phyloP scores from a whole-genome alignment of 2,329 filamentous ascomycete genomes.

The Epichloe aotearoae region DNA sequence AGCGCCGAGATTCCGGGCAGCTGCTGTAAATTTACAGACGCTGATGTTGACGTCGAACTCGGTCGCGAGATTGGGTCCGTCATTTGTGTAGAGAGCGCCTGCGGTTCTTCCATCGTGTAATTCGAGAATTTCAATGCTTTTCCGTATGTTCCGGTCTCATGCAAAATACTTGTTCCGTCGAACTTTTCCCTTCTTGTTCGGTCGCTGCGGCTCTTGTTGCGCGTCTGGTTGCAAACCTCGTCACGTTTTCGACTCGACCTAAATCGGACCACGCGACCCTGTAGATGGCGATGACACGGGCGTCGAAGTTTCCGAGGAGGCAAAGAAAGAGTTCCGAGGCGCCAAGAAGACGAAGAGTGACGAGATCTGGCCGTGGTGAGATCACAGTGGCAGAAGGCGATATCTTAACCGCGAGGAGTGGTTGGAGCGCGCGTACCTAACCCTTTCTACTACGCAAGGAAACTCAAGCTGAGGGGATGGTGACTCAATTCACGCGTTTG shows the following conservation, averaged over 20 bases:
- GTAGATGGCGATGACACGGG: not conserved
- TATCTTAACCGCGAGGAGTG: not conserved
- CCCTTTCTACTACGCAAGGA: not conserved
- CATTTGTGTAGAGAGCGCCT: constrained; percentile 24
- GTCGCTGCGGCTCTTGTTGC: not conserved
- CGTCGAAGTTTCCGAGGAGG: no score
- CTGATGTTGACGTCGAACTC: constrained; percentile 34
- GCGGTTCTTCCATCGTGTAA: constrained; percentile 33
- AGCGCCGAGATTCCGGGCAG: constrained; percentile 33
- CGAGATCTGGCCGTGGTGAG: not conserved
- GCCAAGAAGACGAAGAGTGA: not conserved
- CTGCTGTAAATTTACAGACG: constrained; percentile 28
- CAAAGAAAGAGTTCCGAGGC: not conserved
- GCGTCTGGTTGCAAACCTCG: not conserved
- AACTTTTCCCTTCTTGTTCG: no score
- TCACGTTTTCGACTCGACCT: not conserved
- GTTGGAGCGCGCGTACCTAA: not conserved
- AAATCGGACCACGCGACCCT: not conserved
- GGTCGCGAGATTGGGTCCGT: constrained; percentile 37
- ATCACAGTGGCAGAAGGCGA: not conserved
- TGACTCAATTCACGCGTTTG: not conserved
- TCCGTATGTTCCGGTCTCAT: not conserved
- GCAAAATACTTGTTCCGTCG: not conserved
- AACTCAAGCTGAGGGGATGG: not conserved
- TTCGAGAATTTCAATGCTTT: not conserved